Base-by-base conservation (phyloP, 345 rosid species). In the Turritis glabra region DNA sequence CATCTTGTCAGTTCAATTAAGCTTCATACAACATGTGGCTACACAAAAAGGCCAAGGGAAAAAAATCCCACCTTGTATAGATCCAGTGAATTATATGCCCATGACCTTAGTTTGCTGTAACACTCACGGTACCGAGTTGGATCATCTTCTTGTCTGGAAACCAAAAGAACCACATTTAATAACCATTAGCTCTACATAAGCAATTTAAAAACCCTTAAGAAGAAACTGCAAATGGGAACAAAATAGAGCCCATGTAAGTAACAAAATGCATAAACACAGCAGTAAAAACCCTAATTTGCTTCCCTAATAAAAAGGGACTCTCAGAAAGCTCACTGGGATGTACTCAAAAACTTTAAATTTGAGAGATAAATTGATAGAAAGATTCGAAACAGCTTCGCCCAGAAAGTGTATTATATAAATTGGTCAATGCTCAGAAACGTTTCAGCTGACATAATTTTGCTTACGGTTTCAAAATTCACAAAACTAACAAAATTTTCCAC, bases 71-170 rank as follows among this genome's bases (percentile, higher is more conserved):
- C 99, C 96, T 87, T 95, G 82, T 95, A 95, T 30, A 82, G 78
- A 86, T 95, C 99, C 57, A 95, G 84, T 48, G 97, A 95, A 56
- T 83, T 78, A 75, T 87, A 84, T 1, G 91, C 79, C 97, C 99
- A 92, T 2, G 93, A 81, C 84, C 99, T 86, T 43, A 95, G 86
- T 71, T 87, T 92, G 79, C 86, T 83, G 73, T 95, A 95, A 64
- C 86, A 84, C 4, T 95, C 90, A 68, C 84, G 84, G 81, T 89
- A 95, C 23, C 81, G 73, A 14, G 80, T 83, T 1, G 91, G 90
- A 55, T 81, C 83, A 76, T 86, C 87, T 63, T 85, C 96, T 67
- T 92, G 82, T 71, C 96, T 90, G 77, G 7, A 57, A 41, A 73
- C 54, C 14, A 60, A 19, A 73, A 15, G 11, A 65, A 17, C 25